Base-by-base conservation (phyloP, 2,329 filamentous ascomycete genomes). In the Ceratocystis ficicola region DNA sequence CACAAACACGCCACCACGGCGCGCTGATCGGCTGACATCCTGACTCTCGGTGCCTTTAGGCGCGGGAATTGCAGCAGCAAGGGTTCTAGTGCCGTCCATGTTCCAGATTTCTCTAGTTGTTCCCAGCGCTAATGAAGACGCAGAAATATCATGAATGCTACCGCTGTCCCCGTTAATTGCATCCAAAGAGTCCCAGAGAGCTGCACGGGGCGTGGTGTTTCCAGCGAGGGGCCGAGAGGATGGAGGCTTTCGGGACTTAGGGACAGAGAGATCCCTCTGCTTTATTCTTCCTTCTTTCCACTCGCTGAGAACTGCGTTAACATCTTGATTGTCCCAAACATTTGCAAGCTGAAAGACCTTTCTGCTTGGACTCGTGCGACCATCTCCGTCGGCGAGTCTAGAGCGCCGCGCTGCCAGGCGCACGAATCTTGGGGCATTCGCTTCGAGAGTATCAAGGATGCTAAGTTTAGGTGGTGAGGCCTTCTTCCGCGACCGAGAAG, bases 301-400 rank as follows among this genome's bases (percentile, higher is more conserved):
- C 63, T 80, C 75, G 46, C 76, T 74, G 25, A 87, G 73, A 8
- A 82, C 76, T 6, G 77, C 77, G 8, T 78, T 74, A 1, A 79
- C 83, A 71, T 86, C 84, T 20, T 83, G 69, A 67, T 85, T 83
- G 70, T 87, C 85, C 69, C 76, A 75, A n/a, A 83, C 79, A 36
- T 78, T 84, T 25, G 81, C 83, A n/a, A 87, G 75, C 66, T 79
- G 78, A 68, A 87, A 84, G n/a, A 75, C 72, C 70, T 87, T 87
- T 55, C 71, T 76, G 0, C 74, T 74, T 1, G 83, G 83, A 65
- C 79, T 85, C 5, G 80, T 77, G 71, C 81, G 80, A 17, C 84
- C 84, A 68, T 80, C 75, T 12, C 78, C 76, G 30, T 69, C 71
- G 44, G 77, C 78, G 63, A 73, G 76, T 65, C 75, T 80, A 3